Base-by-base conservation (phyloP, 768 basidiomycete species). In the Tulasnella sp. region DNA sequence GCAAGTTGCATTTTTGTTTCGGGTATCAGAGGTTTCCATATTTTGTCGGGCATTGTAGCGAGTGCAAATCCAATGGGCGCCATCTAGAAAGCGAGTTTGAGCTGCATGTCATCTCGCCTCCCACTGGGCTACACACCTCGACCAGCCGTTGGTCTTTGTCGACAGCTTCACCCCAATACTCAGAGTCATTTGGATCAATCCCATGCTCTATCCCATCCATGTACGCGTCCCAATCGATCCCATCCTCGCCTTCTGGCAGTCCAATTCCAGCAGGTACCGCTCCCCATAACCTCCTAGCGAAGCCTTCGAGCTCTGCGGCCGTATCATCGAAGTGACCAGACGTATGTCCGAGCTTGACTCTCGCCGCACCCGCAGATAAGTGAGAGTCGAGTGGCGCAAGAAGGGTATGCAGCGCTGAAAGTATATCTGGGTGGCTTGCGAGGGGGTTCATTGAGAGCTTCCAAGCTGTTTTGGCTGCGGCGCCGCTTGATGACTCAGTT, bases 131-230 rank as follows among this genome's bases (percentile, higher is more conserved):
- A 17, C 52, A 32, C 44, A 52, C 69, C 69, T 91, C 90, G 1
- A 91, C 90, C 90, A 91, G 91, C 42, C 90, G 81, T 79, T 91
- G 90, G 79, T 91, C 90, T 78, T 86, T 88, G 76, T 88, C 85
- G 69, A 85, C 83, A 83, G 90, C 90, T 71, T 84, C 79, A 3
- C 90, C 90, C 90, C 90, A 92, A 79, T 89, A 91, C 80, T 91
- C 90, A 3, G 83, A 82, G 69, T 84, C 83, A 4, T 81, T 78
- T 0, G 89, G 88, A 77, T 92, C 82, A n/a, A 88, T 89, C 0
- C 90, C 90, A 75, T 83, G 87, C 34, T 83, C 83, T 74, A 91
- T 85, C 2, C 90, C 90, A 63, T 82, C 79, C 7, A 87, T 79
- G 89, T 89, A 91, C 42, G 89, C 80, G 59, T 52, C 47, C 69